Evolutionary conservation across 2,329 filamentous ascomycete species (phyloP).

Genomic region (Colletotrichum spinosum): DNA sequence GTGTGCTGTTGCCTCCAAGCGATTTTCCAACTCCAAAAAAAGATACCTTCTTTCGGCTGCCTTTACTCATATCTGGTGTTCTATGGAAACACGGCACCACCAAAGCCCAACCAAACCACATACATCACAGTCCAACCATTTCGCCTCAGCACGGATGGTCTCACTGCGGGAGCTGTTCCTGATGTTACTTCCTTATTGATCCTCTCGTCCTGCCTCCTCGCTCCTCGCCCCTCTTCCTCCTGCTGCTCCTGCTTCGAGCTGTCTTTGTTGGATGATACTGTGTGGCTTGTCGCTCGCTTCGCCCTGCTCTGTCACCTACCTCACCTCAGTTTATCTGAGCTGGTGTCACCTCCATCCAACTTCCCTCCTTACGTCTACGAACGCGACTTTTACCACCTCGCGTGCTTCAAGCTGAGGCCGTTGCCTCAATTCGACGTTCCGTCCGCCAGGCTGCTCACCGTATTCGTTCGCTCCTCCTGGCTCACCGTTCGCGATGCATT

Average conservation of each 20-base stretch:
- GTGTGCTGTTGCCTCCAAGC: neutral
- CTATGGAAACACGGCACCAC: too few species aligned
- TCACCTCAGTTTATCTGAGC: too few species aligned
- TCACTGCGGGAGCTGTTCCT: neutral
- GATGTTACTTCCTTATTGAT: neutral
- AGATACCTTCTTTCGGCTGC: neutral
- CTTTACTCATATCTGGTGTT: too few species aligned
- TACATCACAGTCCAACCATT: neutral
- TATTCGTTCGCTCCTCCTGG: neutral
- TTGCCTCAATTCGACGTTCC: too few species aligned
- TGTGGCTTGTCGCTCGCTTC: conserved; percentile 4
- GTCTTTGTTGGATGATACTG: neutral
- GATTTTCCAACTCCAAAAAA: neutral
- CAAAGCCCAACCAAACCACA: neutral
- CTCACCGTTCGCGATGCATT: conserved; percentile 66
- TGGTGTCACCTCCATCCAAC: neutral
- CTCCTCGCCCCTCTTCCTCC: neutral
- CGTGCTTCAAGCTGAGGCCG: too few species aligned
- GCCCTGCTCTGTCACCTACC: neutral
- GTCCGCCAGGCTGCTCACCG: neutral
- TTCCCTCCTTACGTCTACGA: neutral
- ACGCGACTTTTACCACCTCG: too few species aligned
- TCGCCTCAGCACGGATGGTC: neutral
- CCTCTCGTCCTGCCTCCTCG: neutral
- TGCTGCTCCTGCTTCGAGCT: neutral